A percentile compares a stretch with the other conserved stretches of the same genome.
These are phyloP conservation scores for Fusarium sp. DNA, from an alignment of 2,329 filamentous ascomycete genomes.

Conservation along the genomic window DNA sequence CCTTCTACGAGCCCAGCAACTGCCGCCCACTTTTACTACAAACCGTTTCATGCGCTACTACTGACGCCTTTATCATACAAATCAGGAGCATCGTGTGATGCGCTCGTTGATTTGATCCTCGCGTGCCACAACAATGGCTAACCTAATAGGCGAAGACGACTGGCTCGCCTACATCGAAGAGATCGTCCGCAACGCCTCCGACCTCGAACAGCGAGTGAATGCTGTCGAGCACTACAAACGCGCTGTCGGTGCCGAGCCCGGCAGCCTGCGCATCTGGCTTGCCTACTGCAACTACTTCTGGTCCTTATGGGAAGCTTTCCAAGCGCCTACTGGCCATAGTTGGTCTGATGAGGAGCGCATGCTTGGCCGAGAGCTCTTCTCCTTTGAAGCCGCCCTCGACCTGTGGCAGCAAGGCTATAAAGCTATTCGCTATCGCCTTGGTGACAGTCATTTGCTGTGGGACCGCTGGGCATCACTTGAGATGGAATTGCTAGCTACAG, in stretches of 20 bases:
- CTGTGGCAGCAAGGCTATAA: constrained; percentile 80
- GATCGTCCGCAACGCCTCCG: constrained; percentile 69
- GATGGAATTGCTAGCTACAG: constrained; percentile 73
- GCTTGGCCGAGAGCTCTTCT: constrained; percentile 79
- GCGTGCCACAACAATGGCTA: constrained; percentile 58
- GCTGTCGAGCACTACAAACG: constrained; percentile 79
- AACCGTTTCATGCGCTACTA: constrained; percentile 25
- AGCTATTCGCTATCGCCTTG: constrained; percentile 78
- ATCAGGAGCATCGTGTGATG: constrained; percentile 43
- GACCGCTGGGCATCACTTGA: constrained; percentile 81
- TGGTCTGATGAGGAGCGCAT: constrained; percentile 77
- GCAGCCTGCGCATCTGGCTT: constrained; percentile 80
- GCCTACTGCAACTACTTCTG: constrained; percentile 84
- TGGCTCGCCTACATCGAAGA: constrained; percentile 85
- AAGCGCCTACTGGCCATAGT: constrained; percentile 63
- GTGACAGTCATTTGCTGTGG: constrained; percentile 84
- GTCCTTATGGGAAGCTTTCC: constrained; percentile 75
- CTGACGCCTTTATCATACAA: constrained; percentile 20
- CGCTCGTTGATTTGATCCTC: constrained; percentile 32
- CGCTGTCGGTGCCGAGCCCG: constrained; percentile 78
- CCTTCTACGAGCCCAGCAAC: constrained; percentile 14
- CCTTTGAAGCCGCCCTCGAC: constrained; percentile 73
- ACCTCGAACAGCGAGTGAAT: constrained; percentile 76
- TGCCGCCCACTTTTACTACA: not conserved
- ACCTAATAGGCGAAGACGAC: constrained; percentile 78